These are phyloP conservation scores for Taiozyma sp. DNA, from an alignment of 1,139 yeast genomes.

Conservation along the genomic window DNA sequence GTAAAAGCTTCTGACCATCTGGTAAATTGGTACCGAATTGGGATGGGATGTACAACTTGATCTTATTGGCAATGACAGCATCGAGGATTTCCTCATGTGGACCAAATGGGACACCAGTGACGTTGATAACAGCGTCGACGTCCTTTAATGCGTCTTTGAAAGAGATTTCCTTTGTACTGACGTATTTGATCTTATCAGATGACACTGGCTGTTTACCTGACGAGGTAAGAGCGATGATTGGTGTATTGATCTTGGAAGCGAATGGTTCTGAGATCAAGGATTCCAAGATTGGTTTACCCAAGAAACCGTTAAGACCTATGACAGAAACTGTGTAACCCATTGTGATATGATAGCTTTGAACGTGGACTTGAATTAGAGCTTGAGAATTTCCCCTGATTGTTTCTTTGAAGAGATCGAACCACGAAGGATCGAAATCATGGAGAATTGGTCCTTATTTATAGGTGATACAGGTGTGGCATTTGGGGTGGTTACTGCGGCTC, in stretches of 20 bases:
- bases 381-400: too few species aligned
- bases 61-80: conserved; percentile 36
- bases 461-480: too few species aligned
- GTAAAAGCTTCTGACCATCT: conserved; percentile 25
- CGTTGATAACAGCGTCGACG: conserved; percentile 46
- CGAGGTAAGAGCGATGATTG: conserved; percentile 48
- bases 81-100: conserved; percentile 29
- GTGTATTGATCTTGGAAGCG: conserved; percentile 37
- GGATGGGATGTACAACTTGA: conserved; percentile 54
- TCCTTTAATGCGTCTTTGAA: conserved; percentile 37
- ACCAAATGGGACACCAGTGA: conserved; percentile 28
- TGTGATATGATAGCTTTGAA: background rate
- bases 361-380: too few species aligned
- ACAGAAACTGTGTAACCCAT: conserved; percentile 34
- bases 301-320: conserved; percentile 46
- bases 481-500: too few species aligned
- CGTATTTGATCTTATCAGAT: conserved; percentile 38
- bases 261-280: conserved; percentile 42
- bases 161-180: conserved; percentile 30
- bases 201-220: conserved; percentile 32
- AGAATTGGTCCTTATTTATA: too few species aligned
- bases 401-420: too few species aligned
- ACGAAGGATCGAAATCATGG: too few species aligned
- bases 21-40: conserved; percentile 50
- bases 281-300: conserved; percentile 42